These are phyloP conservation scores for Talaromyces sp. DNA, from an alignment of 2,329 filamentous ascomycete genomes.

Conservation along the genomic window DNA sequence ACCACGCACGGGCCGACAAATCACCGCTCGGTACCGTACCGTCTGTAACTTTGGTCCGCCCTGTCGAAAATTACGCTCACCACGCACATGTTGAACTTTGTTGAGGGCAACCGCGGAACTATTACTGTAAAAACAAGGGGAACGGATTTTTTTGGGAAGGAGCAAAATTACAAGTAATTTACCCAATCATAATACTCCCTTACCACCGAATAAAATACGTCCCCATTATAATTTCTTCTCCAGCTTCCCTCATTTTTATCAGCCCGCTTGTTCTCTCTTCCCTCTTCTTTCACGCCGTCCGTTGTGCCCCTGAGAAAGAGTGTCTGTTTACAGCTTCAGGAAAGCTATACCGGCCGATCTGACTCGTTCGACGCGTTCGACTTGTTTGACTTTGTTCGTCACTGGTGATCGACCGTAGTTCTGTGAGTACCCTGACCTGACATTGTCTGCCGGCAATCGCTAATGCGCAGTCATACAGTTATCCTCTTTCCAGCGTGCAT, in stretches of 20 bases:
- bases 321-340: background rate
- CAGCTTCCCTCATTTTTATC: background rate
- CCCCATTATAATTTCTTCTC: background rate
- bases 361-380: background rate
- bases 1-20: background rate
- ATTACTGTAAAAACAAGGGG: background rate
- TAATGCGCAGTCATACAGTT: background rate
- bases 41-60: background rate
- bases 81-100: background rate
- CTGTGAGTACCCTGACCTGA: background rate
- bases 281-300: background rate
- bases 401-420: background rate
- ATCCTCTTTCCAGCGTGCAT: background rate
- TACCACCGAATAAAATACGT: background rate
- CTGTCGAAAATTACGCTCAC: background rate
- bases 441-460: background rate
- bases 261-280: background rate
- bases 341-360: background rate
- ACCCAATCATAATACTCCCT: background rate
- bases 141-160: background rate
- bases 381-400: background rate
- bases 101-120: background rate
- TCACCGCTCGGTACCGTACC: background rate
- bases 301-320: background rate
- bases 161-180: background rate